phyloP scores from a whole-genome alignment of 495 filamentous ascomycete genomes.

The Aspergillus nidulans region DNA sequence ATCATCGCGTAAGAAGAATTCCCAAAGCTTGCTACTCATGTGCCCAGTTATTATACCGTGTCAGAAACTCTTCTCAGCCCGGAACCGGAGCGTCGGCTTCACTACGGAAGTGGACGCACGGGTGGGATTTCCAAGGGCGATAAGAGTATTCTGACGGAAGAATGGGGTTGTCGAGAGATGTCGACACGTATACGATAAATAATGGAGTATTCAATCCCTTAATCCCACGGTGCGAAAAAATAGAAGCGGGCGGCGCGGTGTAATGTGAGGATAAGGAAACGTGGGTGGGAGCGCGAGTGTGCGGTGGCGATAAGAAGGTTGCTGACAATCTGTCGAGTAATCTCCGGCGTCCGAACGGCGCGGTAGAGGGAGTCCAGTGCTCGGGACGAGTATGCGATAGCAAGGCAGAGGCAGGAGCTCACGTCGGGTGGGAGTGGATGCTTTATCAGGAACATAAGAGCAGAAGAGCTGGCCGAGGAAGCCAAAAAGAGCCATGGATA shows the following conservation, averaged over 20 bases:
- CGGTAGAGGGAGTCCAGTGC: neutral
- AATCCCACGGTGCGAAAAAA: neutral
- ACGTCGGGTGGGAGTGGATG: neutral
- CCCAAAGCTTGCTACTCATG: conserved; percentile 97
- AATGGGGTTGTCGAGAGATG: conserved; percentile 11
- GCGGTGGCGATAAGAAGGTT: conserved; percentile 21
- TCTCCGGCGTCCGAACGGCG: conserved; percentile 14
- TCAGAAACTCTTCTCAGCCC: conserved; percentile 59
- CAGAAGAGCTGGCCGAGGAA: neutral
- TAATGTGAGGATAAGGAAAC: neutral
- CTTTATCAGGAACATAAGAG: neutral
- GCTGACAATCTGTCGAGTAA: conserved; percentile 11
- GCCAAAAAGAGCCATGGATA: conserved; percentile 15
- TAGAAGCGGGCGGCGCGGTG: neutral
- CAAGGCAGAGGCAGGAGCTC: neutral
- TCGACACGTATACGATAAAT: conserved; percentile 13
- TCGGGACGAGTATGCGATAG: conserved; percentile 11
- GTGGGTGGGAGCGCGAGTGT: conserved; percentile 10
- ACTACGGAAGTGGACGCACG: conserved; percentile 73
- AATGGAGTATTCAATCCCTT: neutral
- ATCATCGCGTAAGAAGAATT: conserved; percentile 92
- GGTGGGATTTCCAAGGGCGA: conserved; percentile 58
- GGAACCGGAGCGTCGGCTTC: conserved; percentile 75
- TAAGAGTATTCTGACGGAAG: conserved; percentile 33
- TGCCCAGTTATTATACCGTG: conserved; percentile 47